Percentiles rank a stretch among this genome's conserved stretches.
Evolutionary conservation across 1,284 basidiomycete species (phyloP).

Genomic region (Pseudozyma thailandica): DNA sequence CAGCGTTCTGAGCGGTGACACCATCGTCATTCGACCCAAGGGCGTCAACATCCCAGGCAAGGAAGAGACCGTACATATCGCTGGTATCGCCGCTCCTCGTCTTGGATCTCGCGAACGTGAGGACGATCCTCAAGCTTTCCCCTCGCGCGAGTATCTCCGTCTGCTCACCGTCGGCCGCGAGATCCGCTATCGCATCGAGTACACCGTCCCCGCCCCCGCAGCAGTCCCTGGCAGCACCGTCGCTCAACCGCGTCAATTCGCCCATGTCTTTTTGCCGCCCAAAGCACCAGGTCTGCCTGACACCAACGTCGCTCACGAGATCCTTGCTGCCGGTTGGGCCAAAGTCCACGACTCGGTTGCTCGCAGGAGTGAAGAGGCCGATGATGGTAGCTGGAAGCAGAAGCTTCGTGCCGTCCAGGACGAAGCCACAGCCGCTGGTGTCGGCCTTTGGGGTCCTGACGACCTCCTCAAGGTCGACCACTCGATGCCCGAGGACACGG

Average conservation of each 20-base stretch:
- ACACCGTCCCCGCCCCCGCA: conserved; percentile 76
- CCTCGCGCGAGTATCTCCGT: conserved; percentile 90
- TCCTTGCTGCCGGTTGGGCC: conserved; percentile 88
- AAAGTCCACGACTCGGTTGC: conserved; percentile 85
- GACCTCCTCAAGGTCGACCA: conserved; percentile 73
- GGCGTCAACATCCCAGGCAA: conserved; percentile 55
- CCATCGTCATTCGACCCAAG: conserved; percentile 60
- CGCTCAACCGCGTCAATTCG: conserved; percentile 67
- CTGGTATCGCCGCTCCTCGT: conserved; percentile 61
- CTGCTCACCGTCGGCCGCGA: conserved; percentile 87
- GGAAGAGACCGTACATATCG: conserved; percentile 60
- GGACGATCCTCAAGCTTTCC: conserved; percentile 83
- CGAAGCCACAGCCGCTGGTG: conserved; percentile 80
- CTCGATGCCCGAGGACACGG: conserved; percentile 87
- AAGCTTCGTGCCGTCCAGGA: conserved; percentile 76
- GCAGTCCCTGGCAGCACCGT: conserved; percentile 78
- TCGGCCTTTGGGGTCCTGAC: conserved; percentile 86
- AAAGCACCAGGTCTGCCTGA: conserved; percentile 56
- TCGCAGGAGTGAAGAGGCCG: conserved; percentile 68
- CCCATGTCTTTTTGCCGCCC: conserved; percentile 62
- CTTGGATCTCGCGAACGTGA: conserved; percentile 60
- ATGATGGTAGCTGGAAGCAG: conserved; percentile 78
- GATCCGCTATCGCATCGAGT: conserved; percentile 80
- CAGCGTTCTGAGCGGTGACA: conserved; percentile 59
- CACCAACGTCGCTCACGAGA: conserved; percentile 73